Base-by-base conservation (phyloP, 495 filamentous ascomycete genomes). In the Choiromyces venosus region DNA sequence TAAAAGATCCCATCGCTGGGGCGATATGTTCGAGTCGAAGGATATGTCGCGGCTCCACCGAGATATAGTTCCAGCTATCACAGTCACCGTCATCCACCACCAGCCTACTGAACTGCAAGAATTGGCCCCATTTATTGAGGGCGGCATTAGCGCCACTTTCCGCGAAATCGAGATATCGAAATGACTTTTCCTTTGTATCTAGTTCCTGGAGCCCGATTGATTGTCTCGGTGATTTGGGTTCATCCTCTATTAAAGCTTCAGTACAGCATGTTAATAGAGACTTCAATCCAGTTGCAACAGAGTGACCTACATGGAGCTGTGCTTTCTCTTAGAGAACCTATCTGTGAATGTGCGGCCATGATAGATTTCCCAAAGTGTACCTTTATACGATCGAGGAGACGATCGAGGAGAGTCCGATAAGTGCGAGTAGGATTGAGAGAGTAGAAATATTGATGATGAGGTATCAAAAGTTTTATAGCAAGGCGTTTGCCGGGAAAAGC, bases 131-230 rank as follows among this genome's bases (percentile, higher is more conserved):
- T 61, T 16, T 61, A 12, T 61, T 61, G 52, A 61, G 52, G 52
- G 52, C 52, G n/a, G 52, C 52, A 3, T 61, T 61, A 29, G 52
- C 12, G n/a, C 52, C 52, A 61, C 52, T 25, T 61, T 61, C 52
- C 33, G 52, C 52, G 52, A 61, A 61, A 61, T 61, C 52, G 52
- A 61, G 52, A 33, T 61, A 61, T 33, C 52, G 52, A 61, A 61
- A 61, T 33, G 10, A 14, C 21, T 33, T 61, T 25, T 16, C 52
- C 25, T 33, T 33, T 2, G 52, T 16, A 25, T 61, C 52, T 61
- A 61, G 52, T 33, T 16, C 16, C 16, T n/a, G 33, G 52, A 61
- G 52, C 2, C n/a, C n/a, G 25, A 61, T 29, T 2, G 33, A 33
- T n/a, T 61, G 52, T 12, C 33, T 61, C 33, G 52, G 52, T 61